Evolutionary conservation across 768 basidiomycete species (phyloP).

Genomic region (Glaciozyma martinii): DNA sequence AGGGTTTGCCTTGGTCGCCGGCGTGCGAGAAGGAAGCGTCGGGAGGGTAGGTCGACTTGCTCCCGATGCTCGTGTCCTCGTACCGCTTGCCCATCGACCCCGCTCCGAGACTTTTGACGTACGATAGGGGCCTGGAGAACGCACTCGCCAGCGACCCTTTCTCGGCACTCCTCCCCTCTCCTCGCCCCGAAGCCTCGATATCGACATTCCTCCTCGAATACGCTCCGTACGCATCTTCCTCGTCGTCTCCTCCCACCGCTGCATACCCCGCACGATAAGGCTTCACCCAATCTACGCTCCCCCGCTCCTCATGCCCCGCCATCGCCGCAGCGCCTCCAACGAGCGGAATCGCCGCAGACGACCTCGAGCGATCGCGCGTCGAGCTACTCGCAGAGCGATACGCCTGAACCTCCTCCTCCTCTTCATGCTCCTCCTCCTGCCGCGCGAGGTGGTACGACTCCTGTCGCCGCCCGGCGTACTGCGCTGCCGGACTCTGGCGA

Average conservation of each 20-base stretch:
- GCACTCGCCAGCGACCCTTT: not conserved
- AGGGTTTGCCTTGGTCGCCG: not conserved
- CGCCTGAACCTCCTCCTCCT: not conserved
- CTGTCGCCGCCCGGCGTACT: not conserved
- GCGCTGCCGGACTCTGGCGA: not conserved
- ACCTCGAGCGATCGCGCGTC: not conserved
- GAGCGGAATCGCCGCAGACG: conserved; percentile 8
- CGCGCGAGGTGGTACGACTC: not conserved
- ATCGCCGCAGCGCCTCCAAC: not conserved
- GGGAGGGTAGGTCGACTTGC: not conserved
- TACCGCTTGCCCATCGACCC: not conserved
- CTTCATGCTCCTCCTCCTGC: conserved; percentile 4
- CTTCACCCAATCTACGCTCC: not conserved
- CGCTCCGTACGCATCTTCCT: conserved; percentile 8
- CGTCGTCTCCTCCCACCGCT: conserved; percentile 7
- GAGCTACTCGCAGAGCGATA: not conserved
- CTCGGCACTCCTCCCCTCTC: not conserved
- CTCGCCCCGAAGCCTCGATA: conserved; percentile 1
- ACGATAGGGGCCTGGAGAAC: not conserved
- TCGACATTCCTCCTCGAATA: conserved; percentile 17
- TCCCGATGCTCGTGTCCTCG: not conserved
- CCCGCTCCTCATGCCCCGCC: not conserved
- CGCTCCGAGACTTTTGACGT: conserved; percentile 3
- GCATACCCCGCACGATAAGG: conserved; percentile 18
- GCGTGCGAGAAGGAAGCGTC: not conserved